Evolutionary conservation across 768 basidiomycete species (phyloP), one percentile per base, ranked within the genome.

Genomic region (Phylloporus sp.): DNA sequence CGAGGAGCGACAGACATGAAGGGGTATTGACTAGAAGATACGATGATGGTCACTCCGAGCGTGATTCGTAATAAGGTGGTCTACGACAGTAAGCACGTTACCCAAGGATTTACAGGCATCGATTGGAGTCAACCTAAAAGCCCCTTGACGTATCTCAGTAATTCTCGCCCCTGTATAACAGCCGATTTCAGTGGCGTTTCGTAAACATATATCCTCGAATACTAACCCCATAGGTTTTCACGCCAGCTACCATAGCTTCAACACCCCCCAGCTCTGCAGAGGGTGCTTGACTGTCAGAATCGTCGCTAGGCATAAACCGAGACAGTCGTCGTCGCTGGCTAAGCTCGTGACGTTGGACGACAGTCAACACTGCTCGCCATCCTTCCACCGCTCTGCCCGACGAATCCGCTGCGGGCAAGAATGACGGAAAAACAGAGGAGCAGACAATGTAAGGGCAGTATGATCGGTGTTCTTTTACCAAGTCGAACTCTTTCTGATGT

Each of bases 371-470:
- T 11, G 89, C 89, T 31, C 84, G 75, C 90, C 90, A 92, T 15
- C 90, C 90, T 62, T 92, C 90, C 23, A 85, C 49, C 40, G 50
- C 57, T 8, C 39, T 59, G 31, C 51, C 56, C 34, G 71, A 70
- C 18, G 73, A 58, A 32, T 48, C 46, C 44, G n/a, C 20, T 36
- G 45, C 15, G 45, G 47, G 50, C 12, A 58, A 77, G 9, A 82
- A 65, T 3, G 81, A 78, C 5, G 86, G 85, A 11, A 88, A 72
- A 2, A 74, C 61, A 3, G 85, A 88, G 7, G 86, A 87, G 13
- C 79, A 77, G 31, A 85, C 82, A 26, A 88, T 79, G 55, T 90
- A 92, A n/a, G 90, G 90, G 58, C 91, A 92, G 59, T 88, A 90
- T 3, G 87, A 86, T 24, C 90, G 79, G 63, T 92, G 91, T 66